Base-by-base conservation (phyloP, 2,329 filamentous ascomycete genomes). In the Xylariaceae sp. region DNA sequence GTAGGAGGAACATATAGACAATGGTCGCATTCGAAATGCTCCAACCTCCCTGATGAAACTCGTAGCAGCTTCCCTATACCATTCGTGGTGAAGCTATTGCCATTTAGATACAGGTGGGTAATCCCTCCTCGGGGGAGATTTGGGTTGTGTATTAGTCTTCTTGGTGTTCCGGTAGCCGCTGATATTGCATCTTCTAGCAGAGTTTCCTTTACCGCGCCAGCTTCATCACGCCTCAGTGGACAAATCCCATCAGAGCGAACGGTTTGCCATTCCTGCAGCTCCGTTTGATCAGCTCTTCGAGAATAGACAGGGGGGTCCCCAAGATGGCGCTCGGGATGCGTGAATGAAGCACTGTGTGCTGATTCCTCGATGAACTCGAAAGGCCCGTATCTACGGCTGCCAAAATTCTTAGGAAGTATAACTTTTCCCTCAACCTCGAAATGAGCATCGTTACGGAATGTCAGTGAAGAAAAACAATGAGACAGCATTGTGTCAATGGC, bases 61-160 rank as follows among this genome's bases (percentile, higher is more conserved):
- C 73, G 70, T 1, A 87, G 65, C 3, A 86, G 60, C 14, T 66
- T 72, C 37, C 75, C 71, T 2, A 85, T 49, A 0, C 78, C 80
- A 1, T 69, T 53, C 0, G 74, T 68, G 0, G 82, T 80, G 34
- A 87, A 66, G 1, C 66, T 65, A 53, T 83, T 87, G 29, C 73
- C 72, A 24, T 81, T 82, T 9, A 88, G 59, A 45, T 79, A 76
- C 14, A 88, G 69, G 61, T 87, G 84, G 0, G 84, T 85, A 41
- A 87, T 65, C 2, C 76, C 77, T 2, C 65, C 55, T 3, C 66
- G 63, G 12, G 55, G 47, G 9, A 55, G 43, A 19, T 69, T 73
- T 2, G 74, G 57, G 21, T 66, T 66, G 4, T 65, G 60, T 14
- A 63, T 52, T 6, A 60, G 49, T 24, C 14, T 60, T 39, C 33